Percentiles rank a stretch among this genome's conserved stretches.
Evolutionary conservation across 2,329 filamentous ascomycete genomes (phyloP).

Genomic region (Penicillium sp.): DNA sequence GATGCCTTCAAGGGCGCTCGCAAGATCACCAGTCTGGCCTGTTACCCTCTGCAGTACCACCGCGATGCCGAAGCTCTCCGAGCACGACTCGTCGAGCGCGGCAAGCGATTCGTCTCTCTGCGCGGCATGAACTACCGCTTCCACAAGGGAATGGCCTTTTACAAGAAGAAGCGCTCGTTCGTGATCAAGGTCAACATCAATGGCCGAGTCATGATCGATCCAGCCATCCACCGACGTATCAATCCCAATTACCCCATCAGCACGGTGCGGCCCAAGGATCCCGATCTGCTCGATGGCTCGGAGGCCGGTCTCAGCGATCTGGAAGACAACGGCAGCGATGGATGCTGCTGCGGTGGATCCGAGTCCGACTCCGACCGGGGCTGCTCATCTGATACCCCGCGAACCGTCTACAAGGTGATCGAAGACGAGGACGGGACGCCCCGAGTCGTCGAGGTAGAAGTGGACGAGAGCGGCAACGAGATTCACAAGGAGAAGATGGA

Average conservation of each 20-base stretch:
- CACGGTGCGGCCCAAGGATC: slow-evolving; percentile 73
- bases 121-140: slow-evolving; percentile 82
- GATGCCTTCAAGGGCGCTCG: slow-evolving; percentile 77
- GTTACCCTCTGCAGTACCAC: slow-evolving; percentile 82
- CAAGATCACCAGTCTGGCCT: slow-evolving; percentile 78
- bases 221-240: slow-evolving; percentile 79
- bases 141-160: slow-evolving; percentile 83
- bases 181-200: slow-evolving; percentile 83
- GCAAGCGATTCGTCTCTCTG: slow-evolving; percentile 82
- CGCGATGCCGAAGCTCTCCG: slow-evolving; percentile 70
- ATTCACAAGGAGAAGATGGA: slow-evolving; percentile 65
- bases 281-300: slow-evolving; percentile 62
- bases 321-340: slow-evolving; percentile 48
- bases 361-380: slow-evolving; percentile 49
- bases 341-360: slow-evolving; percentile 47
- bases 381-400: slow-evolving; percentile 42
- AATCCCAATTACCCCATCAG: slow-evolving; percentile 86
- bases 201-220: slow-evolving; percentile 86
- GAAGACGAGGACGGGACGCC: slow-evolving; percentile 60
- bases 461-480: slow-evolving; percentile 62
- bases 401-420: slow-evolving; percentile 59
- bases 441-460: slow-evolving; percentile 60
- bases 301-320: slow-evolving; percentile 23
- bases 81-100: slow-evolving; percentile 74
- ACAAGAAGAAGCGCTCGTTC: slow-evolving; percentile 74